These are phyloP conservation scores for Magnusiomyces sp. DNA, from an alignment of 1,139 yeast genomes.

Conservation along the genomic window DNA sequence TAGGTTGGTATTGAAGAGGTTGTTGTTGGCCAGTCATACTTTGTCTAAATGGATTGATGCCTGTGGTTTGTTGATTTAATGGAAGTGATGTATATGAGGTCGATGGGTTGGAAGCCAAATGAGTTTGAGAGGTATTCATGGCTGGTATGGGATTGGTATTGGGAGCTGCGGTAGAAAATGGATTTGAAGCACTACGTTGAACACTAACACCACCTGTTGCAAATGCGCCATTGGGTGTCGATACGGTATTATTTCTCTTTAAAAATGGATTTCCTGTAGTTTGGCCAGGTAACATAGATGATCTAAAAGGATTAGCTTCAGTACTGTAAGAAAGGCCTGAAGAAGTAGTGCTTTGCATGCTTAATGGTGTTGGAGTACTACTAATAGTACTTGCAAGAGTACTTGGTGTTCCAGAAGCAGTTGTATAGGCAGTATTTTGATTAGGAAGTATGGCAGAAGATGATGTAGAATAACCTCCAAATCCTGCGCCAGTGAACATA, in stretches of 20 bases:
- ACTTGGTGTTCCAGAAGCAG: constrained; percentile 12
- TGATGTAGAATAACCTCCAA: constrained; percentile 41
- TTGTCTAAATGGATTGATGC: constrained; percentile 13
- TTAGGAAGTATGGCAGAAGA: constrained; percentile 20
- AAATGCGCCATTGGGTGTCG: constrained; percentile 20
- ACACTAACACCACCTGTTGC: constrained; percentile 22
- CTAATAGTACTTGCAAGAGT: constrained; percentile 16
- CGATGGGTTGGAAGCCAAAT: not conserved
- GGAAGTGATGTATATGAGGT: constrained; percentile 7
- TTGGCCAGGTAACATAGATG: constrained; percentile 12
- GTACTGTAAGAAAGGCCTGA: constrained; percentile 21
- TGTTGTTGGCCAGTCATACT: too few species aligned
- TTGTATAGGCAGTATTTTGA: constrained; percentile 20
- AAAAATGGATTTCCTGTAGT: constrained; percentile 24
- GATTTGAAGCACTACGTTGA: constrained; percentile 41
- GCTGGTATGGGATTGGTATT: constrained; percentile 1
- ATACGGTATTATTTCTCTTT: constrained; percentile 16
- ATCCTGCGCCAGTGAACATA: constrained; percentile 47
- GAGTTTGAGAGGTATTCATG: not conserved
- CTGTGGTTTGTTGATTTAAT: constrained; percentile 6
- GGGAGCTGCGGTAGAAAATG: constrained; percentile 30
- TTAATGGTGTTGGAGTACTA: constrained; percentile 19
- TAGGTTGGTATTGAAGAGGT: too few species aligned
- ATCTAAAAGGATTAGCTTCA: constrained; percentile 28
- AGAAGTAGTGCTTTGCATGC: constrained; percentile 21